phyloP scores from a whole-genome alignment of 306 rosid genomes.

The Oemleria cerasiformis region DNA sequence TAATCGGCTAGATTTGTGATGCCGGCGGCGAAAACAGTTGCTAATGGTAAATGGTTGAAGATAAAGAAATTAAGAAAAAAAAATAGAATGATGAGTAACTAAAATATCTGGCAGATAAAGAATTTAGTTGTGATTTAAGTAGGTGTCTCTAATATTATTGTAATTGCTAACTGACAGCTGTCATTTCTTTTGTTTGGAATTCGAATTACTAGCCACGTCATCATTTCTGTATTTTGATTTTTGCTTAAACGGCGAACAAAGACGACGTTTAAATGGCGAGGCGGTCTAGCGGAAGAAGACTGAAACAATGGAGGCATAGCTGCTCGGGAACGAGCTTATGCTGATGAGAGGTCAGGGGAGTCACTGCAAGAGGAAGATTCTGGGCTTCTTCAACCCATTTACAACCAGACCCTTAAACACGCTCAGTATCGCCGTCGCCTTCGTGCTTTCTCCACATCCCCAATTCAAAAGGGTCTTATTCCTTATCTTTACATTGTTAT shows the following conservation, averaged over 20 bases:
- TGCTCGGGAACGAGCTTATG: constrained; percentile 91
- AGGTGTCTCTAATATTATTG: too few species aligned
- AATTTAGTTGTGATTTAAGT: too few species aligned
- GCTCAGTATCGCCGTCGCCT: constrained; percentile 92
- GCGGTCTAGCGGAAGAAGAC: constrained; percentile 70
- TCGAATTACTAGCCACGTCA: too few species aligned
- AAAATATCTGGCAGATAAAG: too few species aligned
- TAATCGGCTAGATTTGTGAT: too few species aligned
- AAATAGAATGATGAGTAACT: too few species aligned
- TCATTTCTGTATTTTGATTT: too few species aligned
- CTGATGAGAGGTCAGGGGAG: constrained; percentile 97
- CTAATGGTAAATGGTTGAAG: too few species aligned
- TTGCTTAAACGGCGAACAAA: constrained; percentile 47
- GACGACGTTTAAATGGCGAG: constrained; percentile 57
- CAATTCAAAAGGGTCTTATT: constrained; percentile 94
- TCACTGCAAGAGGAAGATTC: constrained; percentile 90
- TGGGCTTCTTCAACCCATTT: constrained; percentile 91
- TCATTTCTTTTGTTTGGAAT: too few species aligned
- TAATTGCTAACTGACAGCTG: too few species aligned
- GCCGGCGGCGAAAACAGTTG: too few species aligned
- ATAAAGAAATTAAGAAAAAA: too few species aligned
- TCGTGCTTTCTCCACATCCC: constrained; percentile 60
- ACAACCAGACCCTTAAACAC: constrained; percentile 64
- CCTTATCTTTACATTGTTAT: constrained; percentile 69
- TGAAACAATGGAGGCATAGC: constrained; percentile 55